phyloP scores from a whole-genome alignment of 164 flowering plant genomes.

The Vitis rupestris region DNA sequence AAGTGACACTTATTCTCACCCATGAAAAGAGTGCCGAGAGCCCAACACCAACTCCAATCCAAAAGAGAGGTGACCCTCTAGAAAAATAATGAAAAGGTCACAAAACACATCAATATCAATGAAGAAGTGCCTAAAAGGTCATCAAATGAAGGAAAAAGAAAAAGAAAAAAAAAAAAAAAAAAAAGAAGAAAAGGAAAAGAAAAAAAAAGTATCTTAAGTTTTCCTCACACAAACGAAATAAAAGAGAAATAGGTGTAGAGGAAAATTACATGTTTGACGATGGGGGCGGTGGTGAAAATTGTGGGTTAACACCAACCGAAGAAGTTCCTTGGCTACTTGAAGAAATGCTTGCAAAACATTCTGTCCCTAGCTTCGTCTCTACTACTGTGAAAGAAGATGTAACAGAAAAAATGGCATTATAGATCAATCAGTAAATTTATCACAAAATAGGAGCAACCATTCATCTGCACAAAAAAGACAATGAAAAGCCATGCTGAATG shows the following conservation, averaged over 20 bases:
- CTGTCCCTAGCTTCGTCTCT: constrained; percentile 21
- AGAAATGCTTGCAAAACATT: constrained; percentile 57
- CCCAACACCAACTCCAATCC: constrained; percentile 97
- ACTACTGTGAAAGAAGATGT: constrained; percentile 7
- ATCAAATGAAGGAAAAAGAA: neutral
- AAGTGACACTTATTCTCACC: constrained; percentile 39
- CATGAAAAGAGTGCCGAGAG: constrained; percentile 84
- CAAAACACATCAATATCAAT: neutral
- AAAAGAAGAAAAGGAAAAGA: neutral
- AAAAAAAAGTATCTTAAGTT: neutral
- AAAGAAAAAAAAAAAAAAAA: too few relatives aligned
- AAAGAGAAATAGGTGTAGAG: neutral
- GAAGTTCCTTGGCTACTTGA: constrained; percentile 54
- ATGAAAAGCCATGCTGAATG: too few relatives aligned
- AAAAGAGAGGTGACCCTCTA: constrained; percentile 92
- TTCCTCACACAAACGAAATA: neutral
- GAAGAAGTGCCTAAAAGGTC: neutral
- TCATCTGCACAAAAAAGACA: too few relatives aligned
- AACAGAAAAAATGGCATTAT: too few relatives aligned
- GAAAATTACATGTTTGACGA: constrained; percentile 33
- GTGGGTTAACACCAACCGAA: constrained; percentile 75
- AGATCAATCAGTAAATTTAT: too few relatives aligned
- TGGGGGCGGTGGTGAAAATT: constrained; percentile 48
- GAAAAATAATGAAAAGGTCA: constrained; percentile 15
- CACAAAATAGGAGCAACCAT: too few relatives aligned